Conservation (phyloP, 2,329 filamentous ascomycete genomes). For the Uncinocarpus reesii region DNA sequence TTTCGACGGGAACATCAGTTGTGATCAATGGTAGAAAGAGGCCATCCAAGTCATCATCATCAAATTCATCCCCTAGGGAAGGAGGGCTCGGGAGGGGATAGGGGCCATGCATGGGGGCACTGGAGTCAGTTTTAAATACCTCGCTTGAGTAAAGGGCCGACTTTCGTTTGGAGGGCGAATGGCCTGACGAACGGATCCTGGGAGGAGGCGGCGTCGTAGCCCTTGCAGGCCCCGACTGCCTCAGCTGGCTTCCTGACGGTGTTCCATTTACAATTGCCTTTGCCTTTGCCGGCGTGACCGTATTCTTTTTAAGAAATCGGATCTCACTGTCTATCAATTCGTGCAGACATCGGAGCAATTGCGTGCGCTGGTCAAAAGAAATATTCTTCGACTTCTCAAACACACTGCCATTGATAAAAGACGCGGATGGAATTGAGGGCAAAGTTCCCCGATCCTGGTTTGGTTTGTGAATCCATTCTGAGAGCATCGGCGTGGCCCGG, state of each 20-base stretch:
- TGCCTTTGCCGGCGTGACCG: background rate
- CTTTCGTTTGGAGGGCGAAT: constrained; percentile 17
- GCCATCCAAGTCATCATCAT: constrained; percentile 18
- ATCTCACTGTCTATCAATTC: background rate
- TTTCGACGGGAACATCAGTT: constrained; percentile 17
- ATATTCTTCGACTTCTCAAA: constrained; percentile 1
- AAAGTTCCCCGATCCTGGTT: constrained; percentile 23
- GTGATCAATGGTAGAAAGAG: constrained; percentile 13
- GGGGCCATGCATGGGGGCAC: constrained; percentile 16
- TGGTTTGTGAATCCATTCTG: constrained; percentile 22
- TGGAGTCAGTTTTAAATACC: constrained; percentile 24
- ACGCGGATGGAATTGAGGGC: constrained; percentile 15
- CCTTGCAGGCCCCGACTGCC: background rate
- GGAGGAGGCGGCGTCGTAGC: background rate
- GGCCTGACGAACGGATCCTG: background rate
- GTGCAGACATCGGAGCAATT: constrained; percentile 5
- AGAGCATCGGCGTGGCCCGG: constrained; percentile 20
- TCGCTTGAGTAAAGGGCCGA: constrained; percentile 15
- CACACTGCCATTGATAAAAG: constrained; percentile 4
- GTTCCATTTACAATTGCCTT: background rate
- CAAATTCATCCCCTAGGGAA: constrained; percentile 14
- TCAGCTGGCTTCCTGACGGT: background rate
- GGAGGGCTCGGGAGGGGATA: background rate
- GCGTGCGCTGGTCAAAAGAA: background rate
- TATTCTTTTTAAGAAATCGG: background rate